Base-by-base conservation (phyloP, 225 moss, liverwort and hornwort genomes). In the Pleurozium schreberi region DNA sequence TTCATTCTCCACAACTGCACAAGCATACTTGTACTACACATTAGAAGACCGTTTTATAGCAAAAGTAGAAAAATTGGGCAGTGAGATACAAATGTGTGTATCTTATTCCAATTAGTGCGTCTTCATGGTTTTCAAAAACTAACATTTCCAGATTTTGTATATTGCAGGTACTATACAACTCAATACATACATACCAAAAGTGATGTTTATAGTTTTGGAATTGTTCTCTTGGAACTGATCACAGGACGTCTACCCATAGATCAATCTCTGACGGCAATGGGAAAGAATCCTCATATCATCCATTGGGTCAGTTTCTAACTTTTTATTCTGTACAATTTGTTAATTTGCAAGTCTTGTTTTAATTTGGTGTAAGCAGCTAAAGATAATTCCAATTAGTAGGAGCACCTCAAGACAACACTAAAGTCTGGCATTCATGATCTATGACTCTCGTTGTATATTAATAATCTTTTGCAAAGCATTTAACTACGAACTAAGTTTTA, bases 121-220 rank as follows among this genome's bases (percentile, higher is more conserved):
- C 11, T 25, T 66, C 18, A 5, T 83, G 83, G 66, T 66, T 66
- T 83, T 50, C 52, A 26, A 65, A 6, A n/a, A 28, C 66, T n/a
- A 22, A 65, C 38, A 52, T 66, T 38, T 38, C 11, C 18, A 83
- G 36, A 52, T 27, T 65, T n/a, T n/a, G 52, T 66, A 8, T n/a
- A 26, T 9, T 4, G 66, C 64, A 83, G 83, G 85, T 97, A 96
- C 82, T 92, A 90, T 76, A 88, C 81, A 88, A 94, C 95, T 11
- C 85, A 93, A 61, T 36, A 85, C 31, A 84, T 94, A 21, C 92
- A 96, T 31, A 83, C 91, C 33, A 97, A 96, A 88, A 97, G 97
- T 59, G 96, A 97, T 81, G 95, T 96, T 6, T 96, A 96, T 84
- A 94, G 97, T 88, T 97, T 96, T 42, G 97, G 97, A 16, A 92